Evolutionary conservation across 768 basidiomycete genomes (phyloP).

Genomic region (Rhodotorula babjevae): DNA sequence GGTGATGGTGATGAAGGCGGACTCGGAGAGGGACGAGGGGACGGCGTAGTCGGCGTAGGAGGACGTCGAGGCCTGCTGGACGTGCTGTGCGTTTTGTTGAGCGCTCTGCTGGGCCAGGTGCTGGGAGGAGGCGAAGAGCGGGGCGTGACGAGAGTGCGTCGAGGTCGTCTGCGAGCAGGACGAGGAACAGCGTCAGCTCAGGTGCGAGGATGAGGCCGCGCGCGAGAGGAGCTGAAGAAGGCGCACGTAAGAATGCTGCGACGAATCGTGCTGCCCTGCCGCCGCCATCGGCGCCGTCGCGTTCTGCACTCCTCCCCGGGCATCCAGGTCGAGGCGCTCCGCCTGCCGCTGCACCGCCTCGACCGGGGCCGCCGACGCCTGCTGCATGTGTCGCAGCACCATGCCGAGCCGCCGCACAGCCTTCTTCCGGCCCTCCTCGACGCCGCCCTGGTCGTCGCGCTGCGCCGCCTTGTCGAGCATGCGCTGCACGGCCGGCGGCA

Average conservation of each 20-base stretch:
- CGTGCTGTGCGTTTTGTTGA: background rate
- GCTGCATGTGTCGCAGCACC: slow-evolving; percentile 28
- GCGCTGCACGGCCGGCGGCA: slow-evolving; percentile 5
- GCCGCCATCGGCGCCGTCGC: background rate
- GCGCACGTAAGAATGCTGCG: background rate
- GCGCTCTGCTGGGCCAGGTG: background rate
- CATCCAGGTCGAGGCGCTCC: background rate
- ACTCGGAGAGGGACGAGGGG: background rate
- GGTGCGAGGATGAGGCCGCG: no score
- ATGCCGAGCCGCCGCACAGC: slow-evolving; percentile 27
- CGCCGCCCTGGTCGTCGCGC: background rate
- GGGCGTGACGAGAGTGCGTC: background rate
- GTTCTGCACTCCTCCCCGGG: no score
- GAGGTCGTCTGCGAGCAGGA: background rate
- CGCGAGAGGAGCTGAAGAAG: background rate
- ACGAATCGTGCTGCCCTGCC: background rate
- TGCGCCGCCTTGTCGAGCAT: slow-evolving; percentile 10
- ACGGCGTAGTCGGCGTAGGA: background rate
- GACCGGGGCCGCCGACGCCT: background rate
- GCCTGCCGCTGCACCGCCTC: background rate
- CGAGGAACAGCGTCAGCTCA: no score
- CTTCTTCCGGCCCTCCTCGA: slow-evolving; percentile 7
- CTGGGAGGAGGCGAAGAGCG: background rate
- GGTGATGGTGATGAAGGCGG: slow-evolving; percentile 3
- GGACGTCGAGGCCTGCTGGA: background rate